Evolutionary conservation across 148 eudicot species (phyloP).

Genomic region (Selenicereus undatus): DNA sequence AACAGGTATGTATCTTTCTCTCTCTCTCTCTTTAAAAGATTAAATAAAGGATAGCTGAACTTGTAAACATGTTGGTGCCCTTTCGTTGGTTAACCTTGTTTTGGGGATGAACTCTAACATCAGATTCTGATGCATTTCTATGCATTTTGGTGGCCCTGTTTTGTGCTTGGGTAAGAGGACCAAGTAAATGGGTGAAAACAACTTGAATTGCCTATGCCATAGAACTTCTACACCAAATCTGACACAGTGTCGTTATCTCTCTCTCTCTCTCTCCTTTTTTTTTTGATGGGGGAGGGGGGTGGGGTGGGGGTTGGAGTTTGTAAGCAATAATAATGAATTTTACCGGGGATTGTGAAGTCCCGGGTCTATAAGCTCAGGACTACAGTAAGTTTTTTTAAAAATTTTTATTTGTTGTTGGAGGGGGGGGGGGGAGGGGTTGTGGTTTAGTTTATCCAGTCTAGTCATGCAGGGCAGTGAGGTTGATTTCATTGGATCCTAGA

Average conservation of each 20-base stretch:
- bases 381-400: too few species aligned
- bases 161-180: neutral
- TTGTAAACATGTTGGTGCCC: neutral
- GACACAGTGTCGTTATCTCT: too few species aligned
- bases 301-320: too few species aligned
- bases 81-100: neutral
- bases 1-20: constrained; percentile 48
- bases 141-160: neutral
- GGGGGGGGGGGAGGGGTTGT: too few species aligned
- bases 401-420: neutral
- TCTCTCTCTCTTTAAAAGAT: neutral
- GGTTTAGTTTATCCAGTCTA: neutral
- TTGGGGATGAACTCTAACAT: neutral
- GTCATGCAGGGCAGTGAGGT: too few species aligned
- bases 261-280: too few species aligned
- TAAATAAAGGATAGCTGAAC: neutral
- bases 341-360: too few species aligned
- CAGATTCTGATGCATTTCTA: neutral
- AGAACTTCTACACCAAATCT: neutral
- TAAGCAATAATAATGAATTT: too few species aligned
- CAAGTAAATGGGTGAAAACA: neutral
- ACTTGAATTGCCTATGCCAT: neutral
- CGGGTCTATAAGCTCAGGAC: too few species aligned
- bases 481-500: too few species aligned
- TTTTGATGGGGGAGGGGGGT: neutral